Conservation (phyloP, 768 basidiomycete genomes). For the Crucibulum laeve region DNA sequence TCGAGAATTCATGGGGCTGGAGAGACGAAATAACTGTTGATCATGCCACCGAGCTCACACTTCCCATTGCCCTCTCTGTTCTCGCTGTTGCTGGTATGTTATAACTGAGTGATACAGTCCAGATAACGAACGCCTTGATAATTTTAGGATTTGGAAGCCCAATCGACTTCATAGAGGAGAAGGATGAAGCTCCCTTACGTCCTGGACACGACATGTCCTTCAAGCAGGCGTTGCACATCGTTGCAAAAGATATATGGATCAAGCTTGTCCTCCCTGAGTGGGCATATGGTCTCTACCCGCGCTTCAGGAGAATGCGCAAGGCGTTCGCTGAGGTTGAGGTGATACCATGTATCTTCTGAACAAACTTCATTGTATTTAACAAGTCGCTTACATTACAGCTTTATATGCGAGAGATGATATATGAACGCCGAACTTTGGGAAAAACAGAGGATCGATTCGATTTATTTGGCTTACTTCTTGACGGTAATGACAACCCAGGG, state of each 20-base stretch:
- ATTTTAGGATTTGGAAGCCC: constrained; percentile 47
- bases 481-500: constrained; percentile 36
- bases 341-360: no score
- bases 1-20: constrained; percentile 42
- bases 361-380: no score
- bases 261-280: constrained; percentile 35
- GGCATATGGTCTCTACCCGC: constrained; percentile 29
- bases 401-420: no score
- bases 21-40: constrained; percentile 34
- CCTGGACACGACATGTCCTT: constrained; percentile 45
- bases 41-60: constrained; percentile 33
- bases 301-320: constrained; percentile 21
- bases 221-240: constrained; percentile 41
- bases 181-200: no score
- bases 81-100: no score
- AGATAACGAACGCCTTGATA: no score
- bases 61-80: constrained; percentile 4
- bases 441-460: no score
- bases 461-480: no score
- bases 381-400: no score
- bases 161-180: constrained; percentile 29
- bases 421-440: no score
- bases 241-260: constrained; percentile 30
- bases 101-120: no score
- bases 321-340: constrained; percentile 44